Evolutionary conservation across 768 basidiomycete genomes (phyloP), one percentile per base, ranked within the genome.

Genomic region (Russula sp.): DNA sequence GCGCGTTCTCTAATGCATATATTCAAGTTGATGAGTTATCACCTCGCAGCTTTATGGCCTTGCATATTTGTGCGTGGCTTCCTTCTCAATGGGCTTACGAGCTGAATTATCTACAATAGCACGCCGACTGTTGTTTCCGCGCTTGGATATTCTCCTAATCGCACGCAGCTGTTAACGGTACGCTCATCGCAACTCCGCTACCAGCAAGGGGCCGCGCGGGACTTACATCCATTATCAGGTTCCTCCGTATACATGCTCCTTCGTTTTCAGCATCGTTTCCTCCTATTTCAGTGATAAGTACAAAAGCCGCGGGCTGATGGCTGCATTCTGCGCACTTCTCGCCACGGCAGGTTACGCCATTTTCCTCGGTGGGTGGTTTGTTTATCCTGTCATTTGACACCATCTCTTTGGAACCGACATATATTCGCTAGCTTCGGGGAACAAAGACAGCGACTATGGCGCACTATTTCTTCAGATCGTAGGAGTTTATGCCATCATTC

Each of bases 401-500:
- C 3, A 48, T 10, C 6, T 18, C 22, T 42, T 32, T 26, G 55
- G 46, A 56, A 24, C 44, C 44, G 20, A 44, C 10, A 10, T 44
- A 50, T 44, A n/a, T 9, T 49, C 20, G 26, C 20, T 55, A 69
- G 71, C 59, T n/a, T 67, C 69, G 1, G 57, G 66, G 11, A 62
- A 71, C 53, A 67, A 57, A 34, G 54, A 65, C 10, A 61, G 65
- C 1, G 59, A 71, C 26, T 75, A 75, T 52, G 73, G 66, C 26
- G 70, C 73, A 28, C 69, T 75, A n/a, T 72, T 71, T 62, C 62
- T 74, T 24, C 73, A 74, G 60, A 70, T 75, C 57, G 70, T 70
- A 40, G 74, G 74, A 20, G 63, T 60, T 16, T 75, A 74, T 44
- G 68, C 66, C 32, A 54, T 70, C 28, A 67, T 73, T 18, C 71